Conservation (phyloP, 2,329 filamentous ascomycete genomes). For the Geosmithia putterillii region DNA sequence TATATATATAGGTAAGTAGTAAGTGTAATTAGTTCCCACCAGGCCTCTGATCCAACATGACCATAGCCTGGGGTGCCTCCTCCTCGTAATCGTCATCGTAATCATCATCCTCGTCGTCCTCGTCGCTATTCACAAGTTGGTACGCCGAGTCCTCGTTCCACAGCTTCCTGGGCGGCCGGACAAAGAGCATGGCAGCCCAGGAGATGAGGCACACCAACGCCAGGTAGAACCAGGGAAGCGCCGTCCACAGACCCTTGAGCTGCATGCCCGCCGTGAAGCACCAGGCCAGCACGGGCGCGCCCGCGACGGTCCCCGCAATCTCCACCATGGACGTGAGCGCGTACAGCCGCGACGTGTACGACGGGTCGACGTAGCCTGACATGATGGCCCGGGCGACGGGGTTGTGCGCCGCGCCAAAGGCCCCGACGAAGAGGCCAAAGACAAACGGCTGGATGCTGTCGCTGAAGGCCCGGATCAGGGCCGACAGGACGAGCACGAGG, state of each 20-base stretch:
- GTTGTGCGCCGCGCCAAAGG: slow-evolving; percentile 23
- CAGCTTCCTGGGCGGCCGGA: slow-evolving; percentile 17
- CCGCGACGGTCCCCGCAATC: slow-evolving; percentile 23
- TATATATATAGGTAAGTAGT: no score
- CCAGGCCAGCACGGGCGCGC: slow-evolving; percentile 25
- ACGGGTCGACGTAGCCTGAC: slow-evolving; percentile 22
- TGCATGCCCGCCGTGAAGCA: slow-evolving; percentile 23
- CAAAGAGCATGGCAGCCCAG: slow-evolving; percentile 14
- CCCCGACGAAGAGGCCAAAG: slow-evolving; percentile 21
- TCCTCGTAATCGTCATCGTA: no score
- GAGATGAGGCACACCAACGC: slow-evolving; percentile 14
- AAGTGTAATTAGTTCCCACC: no score
- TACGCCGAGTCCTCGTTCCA: background rate
- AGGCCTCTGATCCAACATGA: no score
- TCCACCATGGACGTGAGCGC: slow-evolving; percentile 27
- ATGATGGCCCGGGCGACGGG: slow-evolving; percentile 26
- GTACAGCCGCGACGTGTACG: slow-evolving; percentile 26
- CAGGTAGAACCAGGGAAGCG: slow-evolving; percentile 27
- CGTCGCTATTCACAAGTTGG: background rate
- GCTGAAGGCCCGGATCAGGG: slow-evolving; percentile 20
- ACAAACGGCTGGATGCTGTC: slow-evolving; percentile 19
- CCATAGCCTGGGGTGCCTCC: no score
- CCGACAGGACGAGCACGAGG: slow-evolving; percentile 15
- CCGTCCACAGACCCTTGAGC: slow-evolving; percentile 20
- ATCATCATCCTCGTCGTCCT: slow-evolving; percentile 2